Base-by-base conservation (phyloP, 164 flowering plant species). In the Taxillus chinensis region DNA sequence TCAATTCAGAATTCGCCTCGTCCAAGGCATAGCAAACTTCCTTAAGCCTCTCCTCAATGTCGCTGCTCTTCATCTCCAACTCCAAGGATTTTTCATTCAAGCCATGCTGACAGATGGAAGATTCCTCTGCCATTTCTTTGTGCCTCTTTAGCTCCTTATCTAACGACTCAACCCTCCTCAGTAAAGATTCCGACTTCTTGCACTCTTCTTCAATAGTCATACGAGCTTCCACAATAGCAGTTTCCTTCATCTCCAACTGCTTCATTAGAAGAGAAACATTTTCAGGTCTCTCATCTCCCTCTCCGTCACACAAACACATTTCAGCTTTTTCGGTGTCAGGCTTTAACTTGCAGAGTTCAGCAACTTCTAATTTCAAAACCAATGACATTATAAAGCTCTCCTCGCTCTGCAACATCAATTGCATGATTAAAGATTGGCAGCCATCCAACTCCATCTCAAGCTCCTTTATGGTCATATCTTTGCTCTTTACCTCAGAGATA, bases 321-420 rank as follows among this genome's bases (percentile, higher is more conserved):
- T 70, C 70, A 16, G 52, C 64, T 57, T 57, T 57, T 39, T 61
- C 68, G 61, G 54, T 61, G n/a, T 42, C 59, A 69, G 72, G 61
- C 71, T 68, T 75, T 48, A 51, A 59, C 42, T 62, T 65, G 27
- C 27, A 27, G 12, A 74, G 72, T 57, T 84, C 83, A 16, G 68
- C 57, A 55, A 78, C 55, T 57, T 68, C 80, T 7, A 71, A 62
- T 54, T 69, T 73, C 67, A 80, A 67, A 53, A 75, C 75, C 51
- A 77, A 59, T 41, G 72, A 42, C 78, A 78, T 73, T 61, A 78
- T 39, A 12, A 81, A 74, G 43, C 57, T 55, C 70, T 84, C 89
- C 66, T 80, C 82, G 67, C 75, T 74, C 55, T 75, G 75, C 70
- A 82, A 54, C 67, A 58, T 75, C 79, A 80, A 58, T 62, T 82